Evolutionary conservation across 805 yeast species (phyloP).

Genomic region (Candida silvicultrix): DNA sequence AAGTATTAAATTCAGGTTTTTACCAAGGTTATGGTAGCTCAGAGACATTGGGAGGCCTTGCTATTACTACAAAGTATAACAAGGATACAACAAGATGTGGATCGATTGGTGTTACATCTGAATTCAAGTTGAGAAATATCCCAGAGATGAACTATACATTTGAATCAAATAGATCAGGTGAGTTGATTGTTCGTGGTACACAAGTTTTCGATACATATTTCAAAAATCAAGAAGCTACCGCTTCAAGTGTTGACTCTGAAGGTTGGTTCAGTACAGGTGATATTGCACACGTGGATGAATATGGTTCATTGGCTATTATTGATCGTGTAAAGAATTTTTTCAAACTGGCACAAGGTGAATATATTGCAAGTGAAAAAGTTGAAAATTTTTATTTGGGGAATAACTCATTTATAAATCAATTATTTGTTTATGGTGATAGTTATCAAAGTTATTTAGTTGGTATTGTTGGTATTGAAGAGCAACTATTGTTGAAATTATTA

Average conservation of each 20-base stretch:
- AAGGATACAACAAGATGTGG: slow-evolving; percentile 50
- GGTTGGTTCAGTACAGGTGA: slow-evolving; percentile 71
- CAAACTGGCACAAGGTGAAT: slow-evolving; percentile 61
- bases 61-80: slow-evolving; percentile 39
- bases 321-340: slow-evolving; percentile 79
- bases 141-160: slow-evolving; percentile 55
- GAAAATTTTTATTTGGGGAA: slow-evolving; percentile 56
- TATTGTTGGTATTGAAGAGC: slow-evolving; percentile 54
- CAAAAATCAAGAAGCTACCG: slow-evolving; percentile 51
- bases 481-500: slow-evolving; percentile 16
- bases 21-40: slow-evolving; percentile 75
- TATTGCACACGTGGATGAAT: slow-evolving; percentile 43
- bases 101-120: slow-evolving; percentile 46
- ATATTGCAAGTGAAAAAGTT: slow-evolving; percentile 70
- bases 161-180: slow-evolving; percentile 46
- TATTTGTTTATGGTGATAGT: slow-evolving; percentile 62
- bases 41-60: slow-evolving; percentile 64
- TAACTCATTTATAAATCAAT: slow-evolving; percentile 45
- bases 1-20: slow-evolving; percentile 48
- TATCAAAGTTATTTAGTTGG: slow-evolving; percentile 51
- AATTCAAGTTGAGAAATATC: slow-evolving; percentile 54
- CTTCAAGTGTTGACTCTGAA: slow-evolving; percentile 42
- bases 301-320: slow-evolving; percentile 54
- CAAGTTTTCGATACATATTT: slow-evolving; percentile 52
- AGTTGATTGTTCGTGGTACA: slow-evolving; percentile 57